Base-by-base conservation (phyloP, 2,329 filamentous ascomycete species). In the Coniochaeta pulveracea region DNA sequence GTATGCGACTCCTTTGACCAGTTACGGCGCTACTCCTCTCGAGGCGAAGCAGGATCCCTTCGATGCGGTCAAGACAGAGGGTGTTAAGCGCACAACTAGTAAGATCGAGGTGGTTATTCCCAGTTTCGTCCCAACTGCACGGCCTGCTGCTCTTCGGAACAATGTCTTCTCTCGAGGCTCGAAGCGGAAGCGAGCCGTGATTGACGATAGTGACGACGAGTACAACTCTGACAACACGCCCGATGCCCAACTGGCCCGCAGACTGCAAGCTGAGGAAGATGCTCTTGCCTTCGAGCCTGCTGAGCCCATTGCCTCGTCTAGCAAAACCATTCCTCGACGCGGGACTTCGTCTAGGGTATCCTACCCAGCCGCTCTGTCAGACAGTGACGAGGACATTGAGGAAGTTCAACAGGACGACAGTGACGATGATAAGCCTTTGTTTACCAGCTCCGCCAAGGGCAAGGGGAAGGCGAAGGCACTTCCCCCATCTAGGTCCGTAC, bases 231-330 rank as follows among this genome's bases (percentile, higher is more conserved):
- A 60, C 11, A 41, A 39, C 15, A 50, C 50, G 5, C 43, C 49
- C 3, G 67, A 72, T 48, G 69, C 64, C 10, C 59, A 65, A 28
- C 50, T 81, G 24, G 76, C 76, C 21, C 55, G 62, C 27, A 56
- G 56, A 26, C 55, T 81, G 33, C 76, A 80, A 44, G 57, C 68
- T 19, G 61, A 74, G 42, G 52, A 57, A 39, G 45, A 54, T 14
- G 18, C 19, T 12, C 5, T 12, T 31, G 28, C 18, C 11, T 21
- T 21, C 17, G 11, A 21, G 6, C 19, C 28, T 5, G 9, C n/a
- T 31, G 11, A 21, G 6, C 19, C 28, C 5, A 10, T 17, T 31
- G 18, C 18, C 18, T 21, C 28, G 11, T 10, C 4, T 5, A 21
- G 28, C 6, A n/a, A n/a, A n/a, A n/a, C n/a, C n/a, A n/a, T n/a